These are phyloP conservation scores for Agastache rugosa DNA, from an alignment of 257 asterid species.

Conservation along the genomic window DNA sequence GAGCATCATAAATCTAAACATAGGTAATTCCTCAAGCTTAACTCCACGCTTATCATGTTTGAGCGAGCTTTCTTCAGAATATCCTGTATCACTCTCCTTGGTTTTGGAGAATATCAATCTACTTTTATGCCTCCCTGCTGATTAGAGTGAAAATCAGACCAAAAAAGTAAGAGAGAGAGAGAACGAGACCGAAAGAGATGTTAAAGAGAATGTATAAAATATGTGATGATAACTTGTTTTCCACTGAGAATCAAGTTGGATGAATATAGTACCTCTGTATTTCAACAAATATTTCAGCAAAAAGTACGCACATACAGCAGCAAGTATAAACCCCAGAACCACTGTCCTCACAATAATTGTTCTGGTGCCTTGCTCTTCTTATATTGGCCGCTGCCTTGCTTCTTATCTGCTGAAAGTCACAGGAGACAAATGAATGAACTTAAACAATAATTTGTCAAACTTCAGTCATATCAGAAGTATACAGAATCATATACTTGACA, in stretches of 20 bases:
- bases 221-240: neutral
- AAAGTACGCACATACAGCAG: constrained; percentile 14
- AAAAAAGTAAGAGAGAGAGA: neutral
- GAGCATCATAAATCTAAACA: constrained; percentile 26
- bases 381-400: constrained; percentile 5
- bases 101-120: neutral
- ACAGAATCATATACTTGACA: neutral
- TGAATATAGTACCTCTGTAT: constrained; percentile 28
- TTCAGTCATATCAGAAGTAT: neutral
- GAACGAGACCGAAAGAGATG: too few relatives aligned
- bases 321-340: neutral
- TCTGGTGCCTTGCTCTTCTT: constrained; percentile 6
- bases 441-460: neutral
- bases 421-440: neutral
- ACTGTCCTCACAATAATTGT: constrained; percentile 13
- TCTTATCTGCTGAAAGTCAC: constrained; percentile 3
- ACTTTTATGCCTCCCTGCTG: constrained; percentile 15
- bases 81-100: neutral
- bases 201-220: neutral
- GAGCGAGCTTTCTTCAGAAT: constrained; percentile 3
- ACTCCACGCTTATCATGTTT: constrained; percentile 17
- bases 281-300: constrained; percentile 1
- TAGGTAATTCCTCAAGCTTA: constrained; percentile 35
- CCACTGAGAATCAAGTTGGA: neutral
- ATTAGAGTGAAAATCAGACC: neutral